These are phyloP conservation scores for Lactifluus hygrophoroides DNA, from an alignment of 768 basidiomycete species.

Conservation along the genomic window DNA sequence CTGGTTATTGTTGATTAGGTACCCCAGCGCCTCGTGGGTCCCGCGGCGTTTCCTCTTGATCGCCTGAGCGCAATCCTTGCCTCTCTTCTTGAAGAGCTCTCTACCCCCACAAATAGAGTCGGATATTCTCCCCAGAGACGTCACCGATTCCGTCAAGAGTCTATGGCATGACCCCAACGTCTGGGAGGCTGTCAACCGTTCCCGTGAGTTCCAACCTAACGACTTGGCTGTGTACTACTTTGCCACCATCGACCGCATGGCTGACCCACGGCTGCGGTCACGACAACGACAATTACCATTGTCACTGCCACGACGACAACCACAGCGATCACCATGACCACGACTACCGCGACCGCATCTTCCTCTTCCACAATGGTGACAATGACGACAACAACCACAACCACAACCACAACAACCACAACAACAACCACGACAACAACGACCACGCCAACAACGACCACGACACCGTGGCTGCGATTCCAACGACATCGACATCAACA, in stretches of 20 bases:
- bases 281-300: no score
- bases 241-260: constrained; percentile 82
- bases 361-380: no score
- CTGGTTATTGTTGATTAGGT: constrained; percentile 45
- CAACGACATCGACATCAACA: no score
- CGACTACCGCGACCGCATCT: no score
- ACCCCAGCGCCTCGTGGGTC: constrained; percentile 73
- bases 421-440: no score
- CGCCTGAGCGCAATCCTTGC: constrained; percentile 75
- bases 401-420: no score
- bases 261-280: no score
- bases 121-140: constrained; percentile 62
- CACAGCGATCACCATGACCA: no score
- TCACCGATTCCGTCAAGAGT: constrained; percentile 68
- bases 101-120: constrained; percentile 75
- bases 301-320: no score
- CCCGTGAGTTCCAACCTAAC: constrained; percentile 96
- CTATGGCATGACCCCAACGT: constrained; percentile 80
- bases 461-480: no score
- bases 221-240: constrained; percentile 97
- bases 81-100: constrained; percentile 62
- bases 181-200: constrained; percentile 70
- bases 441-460: no score
- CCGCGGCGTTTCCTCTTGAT: constrained; percentile 70
- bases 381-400: no score